Percentiles rank a stretch among this genome's conserved stretches.
Evolutionary conservation across 148 eudicot genomes (phyloP).

Genomic region (Selenicereus undatus): DNA sequence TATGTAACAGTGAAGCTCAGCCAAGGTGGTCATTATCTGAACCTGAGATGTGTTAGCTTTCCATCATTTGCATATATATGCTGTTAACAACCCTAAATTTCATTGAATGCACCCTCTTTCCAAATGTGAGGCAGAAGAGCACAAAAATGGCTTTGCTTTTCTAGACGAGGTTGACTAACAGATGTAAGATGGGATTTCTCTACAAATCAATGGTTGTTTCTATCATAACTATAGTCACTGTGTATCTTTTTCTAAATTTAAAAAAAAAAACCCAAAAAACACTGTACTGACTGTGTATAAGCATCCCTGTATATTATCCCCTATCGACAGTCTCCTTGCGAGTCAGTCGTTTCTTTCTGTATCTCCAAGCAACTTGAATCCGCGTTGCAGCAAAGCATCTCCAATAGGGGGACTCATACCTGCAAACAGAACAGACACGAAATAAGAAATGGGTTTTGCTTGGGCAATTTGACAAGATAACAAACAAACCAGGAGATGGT

Average conservation of each 20-base stretch:
- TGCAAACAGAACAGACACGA: conserved; percentile 2
- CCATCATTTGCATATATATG: too few relatives aligned
- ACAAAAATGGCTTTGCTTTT: not conserved
- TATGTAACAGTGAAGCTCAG: too few relatives aligned
- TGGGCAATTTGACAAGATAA: not conserved
- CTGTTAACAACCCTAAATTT: too few relatives aligned
- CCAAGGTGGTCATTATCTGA: too few relatives aligned
- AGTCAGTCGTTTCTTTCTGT: conserved; percentile 53
- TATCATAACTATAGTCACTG: not conserved
- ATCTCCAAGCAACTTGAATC: conserved; percentile 82
- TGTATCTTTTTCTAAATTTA: too few relatives aligned
- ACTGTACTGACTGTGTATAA: not conserved
- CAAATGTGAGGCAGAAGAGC: too few relatives aligned
- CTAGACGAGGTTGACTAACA: not conserved
- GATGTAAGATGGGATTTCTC: not conserved
- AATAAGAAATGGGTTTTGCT: not conserved
- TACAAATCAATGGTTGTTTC: not conserved
- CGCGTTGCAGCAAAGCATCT: conserved; percentile 55
- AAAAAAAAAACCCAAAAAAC: too few relatives aligned
- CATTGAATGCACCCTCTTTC: too few relatives aligned
- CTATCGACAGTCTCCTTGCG: conserved; percentile 10
- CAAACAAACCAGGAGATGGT: too few relatives aligned
- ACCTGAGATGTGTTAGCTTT: too few relatives aligned
- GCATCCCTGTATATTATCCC: not conserved
- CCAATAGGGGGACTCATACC: conserved; percentile 81